Evolutionary conservation across 768 basidiomycete species (phyloP).

Genomic region (Mycena haematopus): DNA sequence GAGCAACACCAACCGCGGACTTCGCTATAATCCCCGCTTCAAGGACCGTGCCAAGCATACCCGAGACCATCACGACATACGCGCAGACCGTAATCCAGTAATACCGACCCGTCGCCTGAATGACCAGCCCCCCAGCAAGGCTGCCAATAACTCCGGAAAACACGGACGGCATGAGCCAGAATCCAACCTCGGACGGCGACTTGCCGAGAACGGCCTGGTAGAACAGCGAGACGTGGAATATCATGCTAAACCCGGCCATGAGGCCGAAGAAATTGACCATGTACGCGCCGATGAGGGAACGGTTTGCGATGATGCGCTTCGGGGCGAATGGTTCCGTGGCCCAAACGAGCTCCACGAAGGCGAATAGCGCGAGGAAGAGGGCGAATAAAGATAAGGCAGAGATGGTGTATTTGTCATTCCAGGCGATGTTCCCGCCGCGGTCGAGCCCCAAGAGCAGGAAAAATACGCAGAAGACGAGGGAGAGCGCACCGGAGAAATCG

Average conservation of each 20-base stretch:
- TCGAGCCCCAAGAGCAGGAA: slow-evolving; percentile 65
- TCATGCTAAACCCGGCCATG: slow-evolving; percentile 48
- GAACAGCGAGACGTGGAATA: slow-evolving; percentile 64
- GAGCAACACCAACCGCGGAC: slow-evolving; percentile 45
- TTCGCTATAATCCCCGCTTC: slow-evolving; percentile 46
- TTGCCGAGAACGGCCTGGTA: slow-evolving; percentile 61
- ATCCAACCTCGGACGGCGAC: slow-evolving; percentile 54
- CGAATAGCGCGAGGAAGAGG: slow-evolving; percentile 46
- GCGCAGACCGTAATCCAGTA: slow-evolving; percentile 55
- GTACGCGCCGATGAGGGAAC: slow-evolving; percentile 58
- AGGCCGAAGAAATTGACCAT: slow-evolving; percentile 65
- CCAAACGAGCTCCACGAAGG: slow-evolving; percentile 51
- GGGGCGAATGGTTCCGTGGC: slow-evolving; percentile 70
- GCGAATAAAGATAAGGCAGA: slow-evolving; percentile 42
- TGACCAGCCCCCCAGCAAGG: slow-evolving; percentile 56
- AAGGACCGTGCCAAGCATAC: slow-evolving; percentile 44
- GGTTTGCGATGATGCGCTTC: slow-evolving; percentile 55
- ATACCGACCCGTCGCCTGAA: slow-evolving; percentile 65
- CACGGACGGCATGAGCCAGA: slow-evolving; percentile 58
- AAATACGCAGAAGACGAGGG: slow-evolving; percentile 62
- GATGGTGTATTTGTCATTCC: slow-evolving; percentile 48
- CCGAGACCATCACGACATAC: slow-evolving; percentile 46
- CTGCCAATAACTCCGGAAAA: slow-evolving; percentile 56
- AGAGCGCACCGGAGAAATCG: slow-evolving; percentile 65
- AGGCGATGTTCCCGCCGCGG: slow-evolving; percentile 56